Evolutionary conservation across 2,329 filamentous ascomycete species (phyloP), one percentile per base, ranked within the genome.

Genomic region (Rosellinia necatrix): DNA sequence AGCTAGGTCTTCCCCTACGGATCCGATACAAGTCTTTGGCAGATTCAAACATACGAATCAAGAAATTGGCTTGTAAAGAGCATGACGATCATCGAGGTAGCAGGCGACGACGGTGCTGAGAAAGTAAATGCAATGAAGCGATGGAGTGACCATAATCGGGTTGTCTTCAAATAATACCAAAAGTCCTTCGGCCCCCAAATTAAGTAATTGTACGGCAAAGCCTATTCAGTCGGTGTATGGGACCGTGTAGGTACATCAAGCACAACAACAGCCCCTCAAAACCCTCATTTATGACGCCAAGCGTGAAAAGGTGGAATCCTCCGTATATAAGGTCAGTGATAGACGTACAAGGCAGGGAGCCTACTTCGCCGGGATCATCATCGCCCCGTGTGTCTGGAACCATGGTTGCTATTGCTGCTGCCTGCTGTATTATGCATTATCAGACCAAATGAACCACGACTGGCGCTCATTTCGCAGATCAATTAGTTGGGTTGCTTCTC

Each of bases 261-360:
- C n/a, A n/a, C n/a, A n/a, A n/a, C n/a, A 68, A 50, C 27, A 66
- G 58, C 2, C 56, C 59, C 41, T 67, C 61, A 24, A 70, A 69
- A n/a, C 64, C 62, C 29, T 66, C 61, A 29, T 69, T 49, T 21
- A 60, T 63, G 9, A 49, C 56, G 15, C 42, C 64, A 29, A 66
- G 59, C n/a, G 60, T 53, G 27, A 51, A 57, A 29, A 54, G 46
- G 32, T 58, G 53, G 43, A 58, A 61, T 30, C 58, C 53, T 2
- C 65, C 62, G 38, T 68, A 68, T 5, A 59, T 60, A 8, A 63
- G 67, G 46, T 70, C 62, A 12, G 52, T 40, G 15, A 52, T 48
- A 12, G 50, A 27, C 29, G 19, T 4, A 24, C 21, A 48, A 10
- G n/a, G 29, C 29, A 17, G 8, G 29, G 41, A 8, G n/a, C 50